Conservation (phyloP, 2,329 filamentous ascomycete species). For the Pseudogymnoascus pannorum region DNA sequence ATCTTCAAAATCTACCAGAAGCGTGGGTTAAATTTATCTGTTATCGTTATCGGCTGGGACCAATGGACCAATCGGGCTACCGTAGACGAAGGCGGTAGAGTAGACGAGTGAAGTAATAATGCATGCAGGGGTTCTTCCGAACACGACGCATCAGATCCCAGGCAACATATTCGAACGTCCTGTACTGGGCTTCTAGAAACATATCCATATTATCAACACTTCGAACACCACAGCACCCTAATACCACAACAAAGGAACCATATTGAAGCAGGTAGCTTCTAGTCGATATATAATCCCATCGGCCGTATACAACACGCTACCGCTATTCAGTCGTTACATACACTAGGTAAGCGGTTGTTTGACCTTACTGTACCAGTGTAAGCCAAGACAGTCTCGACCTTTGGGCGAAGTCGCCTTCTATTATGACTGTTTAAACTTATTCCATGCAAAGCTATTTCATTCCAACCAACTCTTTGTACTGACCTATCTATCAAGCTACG, state of each 20-base stretch:
- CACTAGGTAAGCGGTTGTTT: constrained; percentile 5
- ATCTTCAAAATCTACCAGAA: background rate
- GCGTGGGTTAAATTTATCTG: constrained; percentile 9
- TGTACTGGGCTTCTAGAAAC: constrained; percentile 6
- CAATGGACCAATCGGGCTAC: background rate
- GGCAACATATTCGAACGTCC: constrained; percentile 8
- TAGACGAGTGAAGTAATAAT: constrained; percentile 7
- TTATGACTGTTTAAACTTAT: background rate
- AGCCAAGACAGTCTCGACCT: constrained; percentile 1
- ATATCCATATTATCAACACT: constrained; percentile 8
- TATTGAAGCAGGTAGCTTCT: constrained; percentile 1
- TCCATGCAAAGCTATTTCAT: background rate
- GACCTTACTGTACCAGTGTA: background rate
- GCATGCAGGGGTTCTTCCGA: constrained; percentile 10
- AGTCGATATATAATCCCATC: background rate
- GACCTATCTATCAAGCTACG: background rate
- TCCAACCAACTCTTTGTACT: background rate
- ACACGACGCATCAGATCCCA: constrained; percentile 9
- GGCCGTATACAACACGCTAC: background rate
- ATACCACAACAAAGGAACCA: background rate
- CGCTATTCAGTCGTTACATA: constrained; percentile 7
- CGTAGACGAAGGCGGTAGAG: constrained; percentile 3
- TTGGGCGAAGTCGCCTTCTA: background rate
- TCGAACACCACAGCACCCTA: constrained; percentile 5
- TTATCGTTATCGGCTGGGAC: background rate